Percentiles rank a stretch among this genome's conserved stretches.
Evolutionary conservation across 257 asterid species (phyloP).

Genomic region (Orobanche coerulescens): DNA sequence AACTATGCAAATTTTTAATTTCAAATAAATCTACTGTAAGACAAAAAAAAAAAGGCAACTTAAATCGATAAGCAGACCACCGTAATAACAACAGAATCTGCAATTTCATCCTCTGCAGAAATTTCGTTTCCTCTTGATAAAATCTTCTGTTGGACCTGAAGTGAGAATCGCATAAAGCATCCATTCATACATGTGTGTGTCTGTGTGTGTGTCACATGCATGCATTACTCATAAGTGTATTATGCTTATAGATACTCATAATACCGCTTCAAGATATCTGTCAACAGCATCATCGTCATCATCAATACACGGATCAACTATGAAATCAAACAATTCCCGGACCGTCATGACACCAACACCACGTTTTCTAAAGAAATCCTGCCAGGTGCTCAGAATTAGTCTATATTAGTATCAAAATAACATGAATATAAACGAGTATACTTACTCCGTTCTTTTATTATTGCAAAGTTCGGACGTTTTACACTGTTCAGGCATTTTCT

Average conservation of each 20-base stretch:
- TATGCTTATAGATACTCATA: background rate
- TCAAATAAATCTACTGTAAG: too few species aligned
- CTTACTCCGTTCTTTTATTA: too few species aligned
- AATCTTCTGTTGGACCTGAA: constrained; percentile 64
- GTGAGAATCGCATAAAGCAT: background rate
- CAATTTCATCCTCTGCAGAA: constrained; percentile 83
- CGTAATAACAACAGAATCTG: constrained; percentile 79
- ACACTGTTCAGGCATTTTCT: too few species aligned
- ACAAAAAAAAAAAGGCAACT: too few species aligned
- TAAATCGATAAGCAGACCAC: constrained; percentile 27
- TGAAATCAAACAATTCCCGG: too few species aligned
- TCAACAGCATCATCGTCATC: constrained; percentile 71
- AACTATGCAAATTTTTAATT: constrained; percentile 35
- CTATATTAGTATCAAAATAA: too few species aligned
- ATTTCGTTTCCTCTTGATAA: constrained; percentile 71
- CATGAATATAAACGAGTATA: too few species aligned
- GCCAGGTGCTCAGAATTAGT: too few species aligned
- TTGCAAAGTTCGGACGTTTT: too few species aligned
- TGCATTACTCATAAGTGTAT: background rate
- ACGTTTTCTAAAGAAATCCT: constrained; percentile 80
- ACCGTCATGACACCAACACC: constrained; percentile 89
- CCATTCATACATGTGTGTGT: background rate
- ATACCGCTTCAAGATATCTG: constrained; percentile 78
- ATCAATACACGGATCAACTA: constrained; percentile 70
- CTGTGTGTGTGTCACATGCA: background rate